Percentiles rank a stretch among this genome's conserved stretches.
These are phyloP conservation scores for Termitomyces sp. DNA, from an alignment of 768 basidiomycete species.

Conservation along the genomic window DNA sequence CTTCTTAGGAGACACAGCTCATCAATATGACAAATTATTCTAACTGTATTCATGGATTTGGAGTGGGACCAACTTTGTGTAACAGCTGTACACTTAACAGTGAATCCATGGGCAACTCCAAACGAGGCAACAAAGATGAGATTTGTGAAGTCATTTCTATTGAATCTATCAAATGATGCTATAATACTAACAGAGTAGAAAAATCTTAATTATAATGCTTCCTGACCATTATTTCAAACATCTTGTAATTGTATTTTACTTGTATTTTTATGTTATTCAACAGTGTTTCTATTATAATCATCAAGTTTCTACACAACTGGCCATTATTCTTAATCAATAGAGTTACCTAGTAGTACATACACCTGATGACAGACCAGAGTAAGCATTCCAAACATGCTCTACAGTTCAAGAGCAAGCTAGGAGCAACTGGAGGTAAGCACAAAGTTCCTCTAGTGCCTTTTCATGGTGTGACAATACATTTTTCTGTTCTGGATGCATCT, in stretches of 20 bases:
- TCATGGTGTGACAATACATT: constrained; percentile 71
- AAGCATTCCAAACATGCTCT: neutral
- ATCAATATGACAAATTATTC: constrained; percentile 1
- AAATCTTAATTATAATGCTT: neutral
- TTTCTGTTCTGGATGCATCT: constrained; percentile 67
- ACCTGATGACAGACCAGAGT: neutral
- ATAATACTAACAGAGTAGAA: neutral
- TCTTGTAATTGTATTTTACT: neutral
- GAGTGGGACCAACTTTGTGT: constrained; percentile 36
- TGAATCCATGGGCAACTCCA: constrained; percentile 21
- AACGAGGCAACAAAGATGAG: constrained; percentile 6
- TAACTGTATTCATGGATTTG: constrained; percentile 29
- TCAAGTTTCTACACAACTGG: too few species aligned
- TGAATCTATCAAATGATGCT: neutral
- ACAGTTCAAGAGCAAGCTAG: neutral
- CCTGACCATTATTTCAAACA: neutral
- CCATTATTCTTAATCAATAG: neutral
- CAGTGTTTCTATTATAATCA: neutral
- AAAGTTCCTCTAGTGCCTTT: constrained; percentile 63
- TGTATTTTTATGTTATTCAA: neutral
- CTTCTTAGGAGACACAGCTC: neutral
- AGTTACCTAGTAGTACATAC: neutral
- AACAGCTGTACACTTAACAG: constrained; percentile 38
- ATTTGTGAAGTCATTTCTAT: constrained; percentile 1
- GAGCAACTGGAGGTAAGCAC: constrained; percentile 40